phyloP scores from a whole-genome alignment of 75 land plant genomes.

The Pseudotsuga menziesii region DNA sequence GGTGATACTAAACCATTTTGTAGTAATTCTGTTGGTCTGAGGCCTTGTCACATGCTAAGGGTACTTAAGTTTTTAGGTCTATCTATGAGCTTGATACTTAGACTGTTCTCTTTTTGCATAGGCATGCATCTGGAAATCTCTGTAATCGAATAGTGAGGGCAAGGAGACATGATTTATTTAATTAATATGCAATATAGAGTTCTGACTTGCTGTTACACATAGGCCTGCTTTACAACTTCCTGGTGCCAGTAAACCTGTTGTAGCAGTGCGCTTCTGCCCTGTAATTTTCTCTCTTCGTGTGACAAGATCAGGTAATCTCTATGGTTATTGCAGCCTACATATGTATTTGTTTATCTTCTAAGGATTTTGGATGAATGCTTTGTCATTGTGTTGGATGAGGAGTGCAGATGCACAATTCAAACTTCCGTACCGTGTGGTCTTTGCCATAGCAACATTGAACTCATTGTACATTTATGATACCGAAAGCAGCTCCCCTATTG shows the following conservation, averaged over 20 bases:
- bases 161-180: neutral
- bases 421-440: slow-evolving; percentile 88
- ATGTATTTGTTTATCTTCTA: neutral
- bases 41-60: no score
- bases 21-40: no score
- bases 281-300: slow-evolving; percentile 50
- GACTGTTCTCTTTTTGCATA: no score
- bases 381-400: neutral
- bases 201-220: slow-evolving; percentile 7
- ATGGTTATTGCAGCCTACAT: neutral
- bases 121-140: no score
- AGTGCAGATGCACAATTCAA: slow-evolving; percentile 55
- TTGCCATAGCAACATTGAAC: slow-evolving; percentile 92
- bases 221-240: slow-evolving; percentile 83
- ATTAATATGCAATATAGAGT: neutral
- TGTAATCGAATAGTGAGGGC: neutral
- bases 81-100: no score
- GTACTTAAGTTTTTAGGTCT: no score
- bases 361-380: neutral
- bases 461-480: slow-evolving; percentile 92
- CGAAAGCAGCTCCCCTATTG: slow-evolving; percentile 64
- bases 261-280: slow-evolving; percentile 93
- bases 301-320: slow-evolving; percentile 35
- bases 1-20: no score
- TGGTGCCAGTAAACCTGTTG: slow-evolving; percentile 73